A percentile compares a stretch with the other conserved stretches of the same genome.
Evolutionary conservation across 1,284 basidiomycete genomes (phyloP).

Genomic region (Singerocomus inundabilis): DNA sequence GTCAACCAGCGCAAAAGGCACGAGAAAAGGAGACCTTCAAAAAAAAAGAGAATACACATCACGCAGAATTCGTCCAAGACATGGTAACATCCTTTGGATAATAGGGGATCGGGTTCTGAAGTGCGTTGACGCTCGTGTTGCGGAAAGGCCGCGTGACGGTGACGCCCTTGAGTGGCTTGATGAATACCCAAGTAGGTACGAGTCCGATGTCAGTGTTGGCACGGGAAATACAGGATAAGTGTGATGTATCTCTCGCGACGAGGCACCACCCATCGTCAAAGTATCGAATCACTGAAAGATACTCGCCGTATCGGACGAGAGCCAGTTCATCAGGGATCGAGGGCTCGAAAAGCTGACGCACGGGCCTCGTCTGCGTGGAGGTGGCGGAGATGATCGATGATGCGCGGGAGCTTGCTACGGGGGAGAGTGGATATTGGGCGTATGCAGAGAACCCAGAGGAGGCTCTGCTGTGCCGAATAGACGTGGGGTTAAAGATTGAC

Average conservation of each 20-base stretch:
- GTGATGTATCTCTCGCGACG: constrained; percentile 51
- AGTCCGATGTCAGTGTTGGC: constrained; percentile 50
- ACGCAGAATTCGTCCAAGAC: constrained; percentile 65
- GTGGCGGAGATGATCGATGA: constrained; percentile 33
- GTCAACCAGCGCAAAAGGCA: neutral
- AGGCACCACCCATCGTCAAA: constrained; percentile 79
- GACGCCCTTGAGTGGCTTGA: constrained; percentile 58
- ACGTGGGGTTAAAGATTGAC: constrained; percentile 13
- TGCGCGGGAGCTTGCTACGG: constrained; percentile 12
- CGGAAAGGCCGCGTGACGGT: constrained; percentile 61
- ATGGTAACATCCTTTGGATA: constrained; percentile 46
- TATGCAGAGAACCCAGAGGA: constrained; percentile 26
- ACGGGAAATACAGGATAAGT: constrained; percentile 34
- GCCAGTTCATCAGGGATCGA: constrained; percentile 70
- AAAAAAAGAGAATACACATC: neutral
- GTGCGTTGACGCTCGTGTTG: constrained; percentile 47
- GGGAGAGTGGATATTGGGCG: constrained; percentile 12
- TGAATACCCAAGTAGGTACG: constrained; percentile 71
- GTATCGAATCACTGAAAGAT: constrained; percentile 54
- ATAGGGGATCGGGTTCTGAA: constrained; percentile 19
- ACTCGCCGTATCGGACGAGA: constrained; percentile 51
- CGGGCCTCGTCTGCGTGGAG: constrained; percentile 46
- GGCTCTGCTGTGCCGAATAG: constrained; percentile 15
- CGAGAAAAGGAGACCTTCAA: neutral
- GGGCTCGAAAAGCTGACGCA: constrained; percentile 62